phyloP scores from a whole-genome alignment of 768 basidiomycete species.

The Leccinum subtestaceum region DNA sequence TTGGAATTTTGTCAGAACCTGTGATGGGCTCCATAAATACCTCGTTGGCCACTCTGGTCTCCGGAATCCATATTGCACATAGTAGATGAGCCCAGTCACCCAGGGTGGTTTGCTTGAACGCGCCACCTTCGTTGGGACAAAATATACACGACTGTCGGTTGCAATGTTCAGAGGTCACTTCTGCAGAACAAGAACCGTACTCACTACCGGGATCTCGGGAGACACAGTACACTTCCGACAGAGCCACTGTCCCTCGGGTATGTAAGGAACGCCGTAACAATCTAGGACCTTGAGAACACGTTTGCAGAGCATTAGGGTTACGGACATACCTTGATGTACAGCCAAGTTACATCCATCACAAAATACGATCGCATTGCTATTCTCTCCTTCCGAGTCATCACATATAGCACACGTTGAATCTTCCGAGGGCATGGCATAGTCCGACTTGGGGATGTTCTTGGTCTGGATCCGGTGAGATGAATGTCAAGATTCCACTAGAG shows the following conservation, averaged over 20 bases:
- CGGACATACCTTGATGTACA: conserved; percentile 90
- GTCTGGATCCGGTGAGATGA: conserved; percentile 48
- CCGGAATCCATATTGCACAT: conserved; percentile 97
- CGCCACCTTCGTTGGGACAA: conserved; percentile 95
- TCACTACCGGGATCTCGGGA: conserved; percentile 91
- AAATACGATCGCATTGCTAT: conserved; percentile 98
- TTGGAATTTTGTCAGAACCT: conserved; percentile 82
- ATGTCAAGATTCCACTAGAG: conserved; percentile 3
- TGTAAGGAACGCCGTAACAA: conserved; percentile 98
- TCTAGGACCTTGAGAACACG: conserved; percentile 48
- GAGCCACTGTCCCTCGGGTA: conserved; percentile 99
- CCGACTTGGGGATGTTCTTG: conserved; percentile 89
- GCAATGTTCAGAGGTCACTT: neutral
- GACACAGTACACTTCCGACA: conserved; percentile 98
- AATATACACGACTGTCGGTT: conserved; percentile 76
- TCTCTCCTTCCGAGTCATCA: conserved; percentile 98
- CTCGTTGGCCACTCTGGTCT: conserved; percentile 88
- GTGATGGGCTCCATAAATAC: conserved; percentile 99
- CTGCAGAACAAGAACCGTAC: conserved; percentile 25
- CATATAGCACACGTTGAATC: conserved; percentile 97
- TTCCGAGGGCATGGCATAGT: conserved; percentile 85
- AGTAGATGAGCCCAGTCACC: conserved; percentile 96
- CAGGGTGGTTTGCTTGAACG: conserved; percentile 93
- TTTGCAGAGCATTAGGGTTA: neutral
- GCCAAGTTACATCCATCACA: conserved; percentile 99